A percentile compares a stretch with the other conserved stretches of the same genome.
Conservation (phyloP, 2,329 filamentous ascomycete genomes). For the Trichoderma sp. region DNA sequence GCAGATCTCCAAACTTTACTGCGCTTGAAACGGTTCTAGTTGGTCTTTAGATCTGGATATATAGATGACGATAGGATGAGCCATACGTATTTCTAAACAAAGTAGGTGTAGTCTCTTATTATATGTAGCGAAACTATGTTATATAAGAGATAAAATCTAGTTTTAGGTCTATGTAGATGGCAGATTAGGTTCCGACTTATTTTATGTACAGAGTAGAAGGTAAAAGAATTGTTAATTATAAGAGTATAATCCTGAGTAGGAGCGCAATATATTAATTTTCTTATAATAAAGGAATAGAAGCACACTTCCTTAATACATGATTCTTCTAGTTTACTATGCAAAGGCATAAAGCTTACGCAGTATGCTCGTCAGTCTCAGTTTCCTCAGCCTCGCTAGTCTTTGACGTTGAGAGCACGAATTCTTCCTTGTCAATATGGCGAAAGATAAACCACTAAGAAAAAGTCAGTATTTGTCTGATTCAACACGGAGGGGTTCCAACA, state of each 20-base stretch:
- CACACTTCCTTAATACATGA: not conserved
- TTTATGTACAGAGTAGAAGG: not conserved
- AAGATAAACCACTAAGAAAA: constrained; percentile 27
- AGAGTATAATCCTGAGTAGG: not conserved
- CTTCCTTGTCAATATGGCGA: constrained; percentile 32
- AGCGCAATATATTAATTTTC: not conserved
- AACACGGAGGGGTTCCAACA: not conserved
- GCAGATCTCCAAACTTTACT: not conserved
- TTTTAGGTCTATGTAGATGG: too few relatives aligned
- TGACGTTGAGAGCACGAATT: constrained; percentile 32
- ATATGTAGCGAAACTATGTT: not conserved
- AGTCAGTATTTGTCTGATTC: not conserved
- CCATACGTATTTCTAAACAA: not conserved
- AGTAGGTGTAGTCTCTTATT: not conserved
- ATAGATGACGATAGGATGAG: not conserved
- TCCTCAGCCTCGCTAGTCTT: constrained; percentile 27
- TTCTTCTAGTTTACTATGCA: not conserved
- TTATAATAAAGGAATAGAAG: not conserved
- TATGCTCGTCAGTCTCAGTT: not conserved
- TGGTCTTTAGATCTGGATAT: not conserved
- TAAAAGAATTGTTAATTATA: not conserved
- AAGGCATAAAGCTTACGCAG: too few relatives aligned
- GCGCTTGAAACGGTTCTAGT: not conserved
- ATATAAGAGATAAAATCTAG: not conserved
- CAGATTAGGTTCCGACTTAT: too few relatives aligned